Evolutionary conservation across 2,329 filamentous ascomycete species (phyloP).

Genomic region (Xylariaceae sp.): DNA sequence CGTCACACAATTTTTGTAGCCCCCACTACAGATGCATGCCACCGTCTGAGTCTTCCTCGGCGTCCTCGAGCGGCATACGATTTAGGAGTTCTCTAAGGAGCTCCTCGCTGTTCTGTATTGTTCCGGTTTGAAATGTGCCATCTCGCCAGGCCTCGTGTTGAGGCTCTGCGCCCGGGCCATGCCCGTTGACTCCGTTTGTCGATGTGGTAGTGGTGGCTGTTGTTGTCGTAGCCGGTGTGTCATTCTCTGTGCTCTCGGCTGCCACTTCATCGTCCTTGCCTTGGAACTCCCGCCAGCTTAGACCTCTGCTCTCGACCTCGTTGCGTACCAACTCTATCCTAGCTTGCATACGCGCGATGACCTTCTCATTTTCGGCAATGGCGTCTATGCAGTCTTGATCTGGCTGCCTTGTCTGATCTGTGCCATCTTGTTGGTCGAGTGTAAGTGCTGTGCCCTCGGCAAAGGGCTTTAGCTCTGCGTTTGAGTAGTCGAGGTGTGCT

Average conservation of each 20-base stretch:
- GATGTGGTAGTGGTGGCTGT: slow-evolving; percentile 5
- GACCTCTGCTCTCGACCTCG: slow-evolving; percentile 67
- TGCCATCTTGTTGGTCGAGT: slow-evolving; percentile 33
- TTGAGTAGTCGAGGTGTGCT: slow-evolving; percentile 74
- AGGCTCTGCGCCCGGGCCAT: slow-evolving; percentile 20
- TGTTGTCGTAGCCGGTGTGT: not conserved
- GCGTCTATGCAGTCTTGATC: slow-evolving; percentile 77
- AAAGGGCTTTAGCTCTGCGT: slow-evolving; percentile 73
- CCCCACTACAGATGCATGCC: slow-evolving; percentile 65
- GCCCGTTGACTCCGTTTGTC: slow-evolving; percentile 38
- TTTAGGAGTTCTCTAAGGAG: slow-evolving; percentile 61
- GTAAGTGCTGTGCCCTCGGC: slow-evolving; percentile 56
- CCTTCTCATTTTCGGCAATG: slow-evolving; percentile 72
- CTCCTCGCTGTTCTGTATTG: slow-evolving; percentile 64
- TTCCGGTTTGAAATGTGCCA: slow-evolving; percentile 67
- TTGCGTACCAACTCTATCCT: slow-evolving; percentile 66
- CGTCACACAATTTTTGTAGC: not conserved
- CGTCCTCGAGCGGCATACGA: slow-evolving; percentile 54
- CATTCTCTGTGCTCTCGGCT: not conserved
- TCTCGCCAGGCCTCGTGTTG: slow-evolving; percentile 61
- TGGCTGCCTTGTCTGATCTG: slow-evolving; percentile 44
- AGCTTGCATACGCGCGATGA: slow-evolving; percentile 71
- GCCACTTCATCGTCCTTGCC: slow-evolving; percentile 49
- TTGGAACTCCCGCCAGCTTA: slow-evolving; percentile 63
- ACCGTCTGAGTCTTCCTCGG: slow-evolving; percentile 54